Conservation (phyloP, 179 eudicot genomes). For the Beta macrorhiza region DNA sequence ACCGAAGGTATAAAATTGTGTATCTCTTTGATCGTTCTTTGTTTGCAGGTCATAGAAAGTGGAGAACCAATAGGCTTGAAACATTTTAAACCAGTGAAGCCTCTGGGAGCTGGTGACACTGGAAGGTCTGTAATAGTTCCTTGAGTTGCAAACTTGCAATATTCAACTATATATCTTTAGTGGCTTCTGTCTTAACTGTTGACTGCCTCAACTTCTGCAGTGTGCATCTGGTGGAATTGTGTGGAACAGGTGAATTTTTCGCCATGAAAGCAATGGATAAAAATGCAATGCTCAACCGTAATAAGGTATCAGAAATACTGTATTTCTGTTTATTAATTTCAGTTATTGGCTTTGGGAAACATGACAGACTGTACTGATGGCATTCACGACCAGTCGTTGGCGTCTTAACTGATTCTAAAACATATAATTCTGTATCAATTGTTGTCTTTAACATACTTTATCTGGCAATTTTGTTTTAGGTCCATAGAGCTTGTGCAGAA, state of each 20-base stretch:
- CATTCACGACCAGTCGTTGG: background rate
- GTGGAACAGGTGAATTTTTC: slow-evolving; percentile 72
- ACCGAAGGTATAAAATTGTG: background rate
- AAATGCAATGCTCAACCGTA: slow-evolving; percentile 81
- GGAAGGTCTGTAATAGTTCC: slow-evolving; percentile 61
- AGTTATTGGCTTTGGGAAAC: background rate
- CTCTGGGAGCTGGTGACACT: slow-evolving; percentile 96
- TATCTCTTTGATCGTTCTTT: background rate
- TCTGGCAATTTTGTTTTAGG: slow-evolving; percentile 43
- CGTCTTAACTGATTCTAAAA: background rate
- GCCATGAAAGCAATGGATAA: slow-evolving; percentile 99
- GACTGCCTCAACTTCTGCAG: slow-evolving; percentile 40
- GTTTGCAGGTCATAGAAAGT: slow-evolving; percentile 54
- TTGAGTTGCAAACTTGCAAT: background rate
- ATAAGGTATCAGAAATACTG: slow-evolving; percentile 54
- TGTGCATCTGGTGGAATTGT: slow-evolving; percentile 91
- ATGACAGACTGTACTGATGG: background rate
- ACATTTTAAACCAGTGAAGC: slow-evolving; percentile 87
- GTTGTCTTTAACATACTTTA: background rate
- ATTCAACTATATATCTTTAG: background rate
- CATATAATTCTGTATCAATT: background rate
- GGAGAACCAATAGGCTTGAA: slow-evolving; percentile 84
- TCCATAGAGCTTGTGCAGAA: slow-evolving; percentile 98
- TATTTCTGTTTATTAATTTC: slow-evolving; percentile 6
- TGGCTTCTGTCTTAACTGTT: background rate